Evolutionary conservation across 768 basidiomycete genomes (phyloP), one percentile per base, ranked within the genome.

Genomic region (Infundibulicybe gibba): DNA sequence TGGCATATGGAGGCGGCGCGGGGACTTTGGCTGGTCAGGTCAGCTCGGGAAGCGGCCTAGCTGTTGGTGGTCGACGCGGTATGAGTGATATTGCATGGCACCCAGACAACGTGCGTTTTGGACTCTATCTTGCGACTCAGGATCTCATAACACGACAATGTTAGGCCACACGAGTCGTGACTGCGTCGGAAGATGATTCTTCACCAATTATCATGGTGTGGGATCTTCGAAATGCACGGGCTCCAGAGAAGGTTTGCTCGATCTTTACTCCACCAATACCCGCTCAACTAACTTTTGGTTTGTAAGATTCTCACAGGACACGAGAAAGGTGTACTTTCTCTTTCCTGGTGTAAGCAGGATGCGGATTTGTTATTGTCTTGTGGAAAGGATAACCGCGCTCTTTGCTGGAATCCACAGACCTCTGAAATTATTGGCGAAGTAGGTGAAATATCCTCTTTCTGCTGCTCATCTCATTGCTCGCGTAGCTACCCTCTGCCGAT

Each of bases 41-140:
- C 42, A 79, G 80, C 1, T 67, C 75, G 15, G 76, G 80, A 19
- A 75, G 69, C 48, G 79, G 82, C 14, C 72, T 87, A 64, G 85
- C 83, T 12, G 78, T 85, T 19, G 90, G 90, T n/a, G 88, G 87
- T 1, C 71, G 90, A 50, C 74, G 94, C 42, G 94, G 94, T 2
- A 94, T 97, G 90, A 97, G 95, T 59, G 92, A 91, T 61, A 93
- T 99, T 50, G 90, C 90, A 43, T 99, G 97, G 97, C 94, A 97
- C 67, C 95, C 97, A 0, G 93, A 97, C 51, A 93, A 91, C 58
- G 93, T 92, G 51, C 50, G 83, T 72, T n/a, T 21, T 16, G 19
- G 11, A 39, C 14, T 39, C 34, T 40, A 9, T 44, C 14, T 3
- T 12, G 10, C 45, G 11, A 25, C 42, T n/a, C 40, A 42, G 17